Base-by-base conservation (phyloP, 768 basidiomycete genomes). In the Clavulina sp. region DNA sequence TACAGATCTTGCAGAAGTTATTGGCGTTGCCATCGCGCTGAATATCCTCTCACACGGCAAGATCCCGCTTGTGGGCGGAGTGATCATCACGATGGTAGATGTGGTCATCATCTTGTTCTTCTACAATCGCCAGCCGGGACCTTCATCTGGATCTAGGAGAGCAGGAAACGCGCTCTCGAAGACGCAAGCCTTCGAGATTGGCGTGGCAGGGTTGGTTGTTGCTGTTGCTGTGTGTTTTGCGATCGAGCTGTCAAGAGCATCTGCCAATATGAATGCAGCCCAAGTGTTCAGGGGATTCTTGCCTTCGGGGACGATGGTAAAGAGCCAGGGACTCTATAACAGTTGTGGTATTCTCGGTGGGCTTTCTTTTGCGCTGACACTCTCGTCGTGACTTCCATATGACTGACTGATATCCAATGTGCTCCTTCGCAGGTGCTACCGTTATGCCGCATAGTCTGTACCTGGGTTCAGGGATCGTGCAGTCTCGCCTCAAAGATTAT, bases 361-460 rank as follows among this genome's bases (percentile, higher is more conserved):
- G 7, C 9, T 46, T n/a, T n/a, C n/a, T n/a, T n/a, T n/a, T n/a
- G n/a, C n/a, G n/a, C n/a, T n/a, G n/a, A n/a, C n/a, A n/a, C n/a
- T n/a, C n/a, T n/a, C n/a, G n/a, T n/a, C n/a, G n/a, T n/a, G n/a
- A n/a, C n/a, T n/a, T n/a, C n/a, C n/a, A n/a, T n/a, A n/a, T n/a
- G n/a, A n/a, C n/a, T n/a, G n/a, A n/a, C n/a, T n/a, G 13, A 46
- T 46, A 13, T 9, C 9, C 43, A 46, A 13, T 28, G 26, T 28
- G 26, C 43, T 46, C 26, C 13, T 1, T 46, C 13, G 26, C 13
- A 46, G 53, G 60, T 52, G 70, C 69, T 1, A 71, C 69, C 5
- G 68, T 69, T 57, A 70, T 70, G 69, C 69, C 70, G 0, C 70
- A 71, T 56, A 69, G 68, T 0, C 61, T 72, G 29, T 68, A 67